Evolutionary conservation across 768 basidiomycete genomes (phyloP), one percentile per base, ranked within the genome.

Genomic region (Hortiboletus campestris): DNA sequence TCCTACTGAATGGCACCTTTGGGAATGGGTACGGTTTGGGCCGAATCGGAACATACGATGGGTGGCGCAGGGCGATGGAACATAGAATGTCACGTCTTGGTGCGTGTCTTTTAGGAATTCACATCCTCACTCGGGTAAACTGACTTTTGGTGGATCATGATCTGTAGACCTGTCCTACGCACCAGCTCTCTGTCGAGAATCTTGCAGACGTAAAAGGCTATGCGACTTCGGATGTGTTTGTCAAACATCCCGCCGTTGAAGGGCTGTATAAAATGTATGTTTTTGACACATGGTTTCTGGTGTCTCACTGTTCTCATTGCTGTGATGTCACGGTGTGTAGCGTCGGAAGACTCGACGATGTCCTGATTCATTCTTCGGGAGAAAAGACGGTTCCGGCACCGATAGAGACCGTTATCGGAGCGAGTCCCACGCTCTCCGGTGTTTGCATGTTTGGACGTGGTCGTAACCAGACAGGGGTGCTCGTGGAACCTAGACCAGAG

Each of bases 41-140:
- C 63, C 71, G 0, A 54, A 57, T 6, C 53, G 60, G 12, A 63
- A 60, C 1, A 50, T 73, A 3, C 53, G 72, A n/a, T 77, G 77
- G 75, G 63, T 62, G 0, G 51, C 68, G 0, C 74, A 75, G 41
- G 73, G 61, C 0, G 75, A 77, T 22, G 72, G 66, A 3, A 75
- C 70, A 1, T 76, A 63, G 77, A 78, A 46, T 72, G 68, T 29
- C 75, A 76, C 28, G 50, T 75, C 12, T 49, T 77, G 62, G 77
- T 78, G 17, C 46, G 64, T 38, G 10, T 25, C n/a, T 36, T 11
- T 34, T 34, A n/a, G 14, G 16, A 6, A 0, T 49, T 2, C 2
- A n/a, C 28, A 25, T 3, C 25, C 25, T 6, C 25, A 6, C 25
- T 25, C 25, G 25, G 25, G 25, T 25, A 25, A 25, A 25, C 25